Evolutionary conservation across 108 stramenopile species (phyloP).

Genomic region (Chaetoceros tenuissimus): DNA sequence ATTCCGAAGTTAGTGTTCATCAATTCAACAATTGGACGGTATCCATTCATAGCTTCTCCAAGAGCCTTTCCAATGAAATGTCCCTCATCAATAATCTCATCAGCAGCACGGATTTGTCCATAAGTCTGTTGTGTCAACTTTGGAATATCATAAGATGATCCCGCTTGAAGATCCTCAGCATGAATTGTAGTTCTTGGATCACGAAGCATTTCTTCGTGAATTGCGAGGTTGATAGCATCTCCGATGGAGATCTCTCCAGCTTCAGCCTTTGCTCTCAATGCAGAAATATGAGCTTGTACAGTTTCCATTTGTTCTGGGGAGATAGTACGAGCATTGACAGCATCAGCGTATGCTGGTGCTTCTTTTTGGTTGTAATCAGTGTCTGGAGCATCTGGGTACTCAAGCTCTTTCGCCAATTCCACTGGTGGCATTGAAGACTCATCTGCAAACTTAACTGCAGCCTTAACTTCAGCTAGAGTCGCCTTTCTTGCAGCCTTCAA

Average conservation of each 20-base stretch:
- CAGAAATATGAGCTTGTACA: slow-evolving; percentile 63
- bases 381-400: slow-evolving; percentile 93
- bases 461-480: slow-evolving; percentile 81
- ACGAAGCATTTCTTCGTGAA: slow-evolving; percentile 99
- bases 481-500: slow-evolving; percentile 76
- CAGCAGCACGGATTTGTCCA: slow-evolving; percentile 90
- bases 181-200: slow-evolving; percentile 97
- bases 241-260: slow-evolving; percentile 93
- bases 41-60: slow-evolving; percentile 97
- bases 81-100: slow-evolving; percentile 98
- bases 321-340: slow-evolving; percentile 81
- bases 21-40: slow-evolving; percentile 96
- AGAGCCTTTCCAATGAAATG: slow-evolving; percentile 99
- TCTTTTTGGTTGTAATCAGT: slow-evolving; percentile 89
- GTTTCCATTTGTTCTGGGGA: slow-evolving; percentile 61
- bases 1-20: slow-evolving; percentile 99
- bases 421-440: slow-evolving; percentile 87
- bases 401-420: slow-evolving; percentile 93
- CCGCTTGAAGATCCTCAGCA: slow-evolving; percentile 97
- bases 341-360: slow-evolving; percentile 77
- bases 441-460: slow-evolving; percentile 87
- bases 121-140: slow-evolving; percentile 97
- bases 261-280: slow-evolving; percentile 70
- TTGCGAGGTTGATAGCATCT: slow-evolving; percentile 97
- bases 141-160: slow-evolving; percentile 96